Base-by-base conservation (phyloP, 1,284 basidiomycete species). In the Rugosomyces carneus region DNA sequence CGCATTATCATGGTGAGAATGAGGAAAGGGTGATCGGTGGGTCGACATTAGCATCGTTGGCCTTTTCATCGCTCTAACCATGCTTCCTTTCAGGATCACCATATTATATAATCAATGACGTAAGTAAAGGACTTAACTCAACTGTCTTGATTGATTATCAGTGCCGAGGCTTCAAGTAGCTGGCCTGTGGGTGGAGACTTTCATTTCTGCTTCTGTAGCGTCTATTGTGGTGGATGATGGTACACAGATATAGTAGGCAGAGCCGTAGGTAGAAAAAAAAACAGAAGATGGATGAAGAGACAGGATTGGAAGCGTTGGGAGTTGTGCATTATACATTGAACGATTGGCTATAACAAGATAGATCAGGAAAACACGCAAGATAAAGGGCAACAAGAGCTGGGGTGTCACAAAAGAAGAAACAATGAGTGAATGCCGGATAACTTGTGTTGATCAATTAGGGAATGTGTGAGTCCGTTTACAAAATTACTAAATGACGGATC, bases 211-310 rank as follows among this genome's bases (percentile, higher is more conserved):
- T 54, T 49, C 42, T 48, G 51, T 49, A 38, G 53, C 47, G 45
- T 55, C 53, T 53, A 49, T n/a, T n/a, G 46, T 50, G 49, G 47
- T 31, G 43, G 45, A 34, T 54, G 53, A 45, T 55, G 46, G 36
- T 54, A 54, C 53, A 54, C 42, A 52, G 51, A 53, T 51, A 55
- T 53, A 42, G 46, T 31, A 52, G 47, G 46, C 47, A 29, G 49
- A 13, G 39, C 53, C 41, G 45, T 55, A 55, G 47, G 47, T 55
- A 55, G 47, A 44, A 27, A 51, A 44, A 54, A 38, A 44, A 40
- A 40, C 23, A 49, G 42, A 49, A 37, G 34, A 44, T 16, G 42
- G 41, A 40, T 6, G 41, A 39, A 39, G 31, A 21, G 18, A 24
- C 21, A 4, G 26, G 40, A 29, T 18, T 21, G 43, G 20, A n/a